A percentile compares a stretch with the other conserved stretches of the same genome.
Evolutionary conservation across 2,329 filamentous ascomycete genomes (phyloP).

Genomic region (Nemania sp.): DNA sequence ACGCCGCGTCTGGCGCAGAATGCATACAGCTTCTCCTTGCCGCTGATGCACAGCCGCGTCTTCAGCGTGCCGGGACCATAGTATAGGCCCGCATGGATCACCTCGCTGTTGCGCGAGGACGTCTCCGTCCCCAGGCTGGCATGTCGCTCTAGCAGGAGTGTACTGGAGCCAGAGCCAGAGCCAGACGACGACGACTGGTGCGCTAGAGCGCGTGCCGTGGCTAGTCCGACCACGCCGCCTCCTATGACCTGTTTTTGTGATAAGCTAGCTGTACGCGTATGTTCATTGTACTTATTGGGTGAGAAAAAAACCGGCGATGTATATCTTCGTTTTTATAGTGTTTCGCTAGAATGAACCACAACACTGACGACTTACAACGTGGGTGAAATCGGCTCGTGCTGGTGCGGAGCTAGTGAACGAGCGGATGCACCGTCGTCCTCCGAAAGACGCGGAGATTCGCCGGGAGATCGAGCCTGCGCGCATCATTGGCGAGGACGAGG

Average conservation of each 20-base stretch:
- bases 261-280: too few species aligned
- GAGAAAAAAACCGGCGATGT: background rate
- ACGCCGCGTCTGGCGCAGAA: slow-evolving; percentile 72
- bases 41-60: slow-evolving; percentile 77
- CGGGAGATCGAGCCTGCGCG: slow-evolving; percentile 11
- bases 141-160: slow-evolving; percentile 82
- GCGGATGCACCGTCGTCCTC: slow-evolving; percentile 8
- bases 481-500: slow-evolving; percentile 19
- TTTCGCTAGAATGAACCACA: background rate
- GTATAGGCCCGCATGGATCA: slow-evolving; percentile 95
- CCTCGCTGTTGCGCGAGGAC: slow-evolving; percentile 88
- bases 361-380: slow-evolving; percentile 39
- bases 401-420: slow-evolving; percentile 38
- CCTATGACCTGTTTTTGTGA: slow-evolving; percentile 52
- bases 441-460: background rate
- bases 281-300: too few species aligned
- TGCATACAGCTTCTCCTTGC: slow-evolving; percentile 75
- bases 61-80: slow-evolving; percentile 79
- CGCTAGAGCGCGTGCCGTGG: slow-evolving; percentile 74
- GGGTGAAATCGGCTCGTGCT: slow-evolving; percentile 40
- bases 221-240: slow-evolving; percentile 73
- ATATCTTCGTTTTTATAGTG: too few species aligned
- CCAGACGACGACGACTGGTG: slow-evolving; percentile 39
- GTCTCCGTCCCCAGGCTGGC: slow-evolving; percentile 78
- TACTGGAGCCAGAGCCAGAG: slow-evolving; percentile 59